Base-by-base conservation (phyloP, 768 basidiomycete genomes). In the Asterophora lycoperdoides region DNA sequence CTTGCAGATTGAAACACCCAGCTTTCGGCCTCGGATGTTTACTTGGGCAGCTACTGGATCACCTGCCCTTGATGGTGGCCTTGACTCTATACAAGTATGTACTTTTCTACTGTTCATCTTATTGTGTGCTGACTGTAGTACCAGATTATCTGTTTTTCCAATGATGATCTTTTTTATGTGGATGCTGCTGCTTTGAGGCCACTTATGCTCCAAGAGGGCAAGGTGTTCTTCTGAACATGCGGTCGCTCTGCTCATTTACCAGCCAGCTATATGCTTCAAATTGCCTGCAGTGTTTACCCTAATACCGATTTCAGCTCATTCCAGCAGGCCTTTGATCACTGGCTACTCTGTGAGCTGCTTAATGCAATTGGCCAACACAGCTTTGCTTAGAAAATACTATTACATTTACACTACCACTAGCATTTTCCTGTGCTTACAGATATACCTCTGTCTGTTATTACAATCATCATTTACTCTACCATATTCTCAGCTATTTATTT, bases 21-120 rank as follows among this genome's bases (percentile, higher is more conserved):
- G 29, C 39, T 41, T 48, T 39, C 33, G 30, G 28, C 35, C 47
- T 8, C 39, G 41, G 7, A 41, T 48, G 33, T 42, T 48, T 40
- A 40, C 28, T n/a, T 48, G 47, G 39, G 47, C 47, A 23, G 34
- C 33, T 13, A 48, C 47, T 35, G 47, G 47, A 9, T 39, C 36
- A n/a, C 20, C 33, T 36, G 23, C 40, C 6, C 30, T 43, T 9
- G 30, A 29, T 43, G 17, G 9, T 30, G 7, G 7, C 6, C 10
- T 14, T 7, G 29, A n/a, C 13, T 11, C 11, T 4, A 33, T 43
- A 2, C 28, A 19, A 29, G 40, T 41, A 29, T n/a, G n/a, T n/a
- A 15, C 20, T 26, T 8, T 41, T 5, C 10, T 26, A 14, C 10
- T 23, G 9, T 7, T 17, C 14, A 8, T 39, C n/a, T 26, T 19